Conservation (phyloP, 441 rosid genomes). For the Corymbia calophylla region DNA sequence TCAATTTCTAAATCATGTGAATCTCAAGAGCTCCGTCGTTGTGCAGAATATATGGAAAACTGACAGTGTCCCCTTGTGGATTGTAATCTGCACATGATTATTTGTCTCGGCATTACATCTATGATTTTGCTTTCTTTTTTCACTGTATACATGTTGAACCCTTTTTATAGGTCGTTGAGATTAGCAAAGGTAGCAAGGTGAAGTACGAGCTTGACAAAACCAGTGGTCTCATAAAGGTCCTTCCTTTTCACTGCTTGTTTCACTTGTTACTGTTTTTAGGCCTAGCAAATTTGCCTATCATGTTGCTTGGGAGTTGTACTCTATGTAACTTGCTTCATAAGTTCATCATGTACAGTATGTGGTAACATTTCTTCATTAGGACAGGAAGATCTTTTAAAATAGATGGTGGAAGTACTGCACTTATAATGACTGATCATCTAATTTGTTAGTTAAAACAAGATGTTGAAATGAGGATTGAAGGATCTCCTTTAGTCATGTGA, state of each 20-base stretch:
- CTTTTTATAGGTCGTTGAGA: constrained; percentile 65
- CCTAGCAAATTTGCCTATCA: not conserved
- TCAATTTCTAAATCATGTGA: not conserved
- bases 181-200: constrained; percentile 92
- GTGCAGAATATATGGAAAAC: not conserved
- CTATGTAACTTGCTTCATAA: not conserved
- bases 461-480: not conserved
- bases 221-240: constrained; percentile 82
- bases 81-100: not conserved
- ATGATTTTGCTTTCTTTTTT: not conserved
- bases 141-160: not conserved
- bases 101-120: not conserved
- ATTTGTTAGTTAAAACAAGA: not conserved
- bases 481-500: not conserved
- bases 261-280: not conserved
- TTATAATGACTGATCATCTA: not conserved
- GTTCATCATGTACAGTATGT: not conserved
- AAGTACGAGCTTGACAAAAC: constrained; percentile 93
- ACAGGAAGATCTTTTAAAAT: not conserved
- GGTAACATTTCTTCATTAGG: not conserved
- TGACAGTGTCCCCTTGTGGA: not conserved
- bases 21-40: not conserved
- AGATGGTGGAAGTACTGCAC: not conserved
- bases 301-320: not conserved
- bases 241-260: not conserved